Conservation (phyloP, 495 filamentous ascomycete species). For the Penicillium odoratum region DNA sequence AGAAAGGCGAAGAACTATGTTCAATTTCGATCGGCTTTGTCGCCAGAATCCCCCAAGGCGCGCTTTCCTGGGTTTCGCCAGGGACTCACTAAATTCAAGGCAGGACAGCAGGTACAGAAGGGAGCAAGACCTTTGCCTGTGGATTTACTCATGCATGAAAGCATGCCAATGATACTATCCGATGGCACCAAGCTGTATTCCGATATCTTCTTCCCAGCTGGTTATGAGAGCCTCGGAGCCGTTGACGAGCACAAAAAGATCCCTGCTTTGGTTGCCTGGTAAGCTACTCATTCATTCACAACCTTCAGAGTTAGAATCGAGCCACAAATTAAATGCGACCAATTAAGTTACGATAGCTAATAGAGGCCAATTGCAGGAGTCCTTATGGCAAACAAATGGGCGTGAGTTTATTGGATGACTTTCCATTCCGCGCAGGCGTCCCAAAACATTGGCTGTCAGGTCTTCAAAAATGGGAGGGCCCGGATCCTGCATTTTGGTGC, state of each 20-base stretch:
- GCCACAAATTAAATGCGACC: no score
- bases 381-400: neutral
- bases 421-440: neutral
- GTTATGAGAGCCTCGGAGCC: neutral
- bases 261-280: neutral
- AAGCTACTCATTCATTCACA: no score
- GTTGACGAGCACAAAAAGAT: neutral
- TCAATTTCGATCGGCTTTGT: neutral
- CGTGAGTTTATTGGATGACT: neutral
- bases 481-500: neutral
- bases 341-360: no score
- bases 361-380: no score
- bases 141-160: neutral
- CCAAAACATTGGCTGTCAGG: neutral
- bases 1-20: neutral
- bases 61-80: neutral
- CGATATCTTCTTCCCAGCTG: neutral
- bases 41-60: neutral
- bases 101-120: neutral
- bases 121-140: neutral
- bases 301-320: no score
- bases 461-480: neutral
- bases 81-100: neutral
- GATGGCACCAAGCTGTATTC: neutral
- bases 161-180: neutral